These are phyloP conservation scores for Cicer judaicum DNA, from an alignment of 306 rosid species.

Conservation along the genomic window DNA sequence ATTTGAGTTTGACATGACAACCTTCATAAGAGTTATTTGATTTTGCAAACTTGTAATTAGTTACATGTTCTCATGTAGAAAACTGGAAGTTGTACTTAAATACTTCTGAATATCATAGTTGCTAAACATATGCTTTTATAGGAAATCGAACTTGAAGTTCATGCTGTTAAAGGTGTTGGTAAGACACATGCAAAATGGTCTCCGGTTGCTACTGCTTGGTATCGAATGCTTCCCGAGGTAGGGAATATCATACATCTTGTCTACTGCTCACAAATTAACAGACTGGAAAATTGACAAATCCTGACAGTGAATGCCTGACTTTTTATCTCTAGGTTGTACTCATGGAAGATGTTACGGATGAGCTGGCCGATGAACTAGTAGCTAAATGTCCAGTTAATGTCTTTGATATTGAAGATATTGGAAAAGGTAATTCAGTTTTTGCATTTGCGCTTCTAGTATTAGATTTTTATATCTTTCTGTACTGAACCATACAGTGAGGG, in stretches of 20 bases:
- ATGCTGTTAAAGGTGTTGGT: conserved; percentile 96
- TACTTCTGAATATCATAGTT: not conserved
- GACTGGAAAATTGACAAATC: conserved; percentile 8
- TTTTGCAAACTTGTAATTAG: conserved; percentile 26
- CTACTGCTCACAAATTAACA: conserved; percentile 16
- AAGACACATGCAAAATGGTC: conserved; percentile 98
- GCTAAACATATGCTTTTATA: conserved; percentile 41
- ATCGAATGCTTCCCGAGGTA: conserved; percentile 98
- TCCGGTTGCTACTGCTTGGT: conserved; percentile 97
- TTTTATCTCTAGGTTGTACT: conserved; percentile 64
- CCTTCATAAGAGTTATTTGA: not conserved
- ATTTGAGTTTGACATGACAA: not conserved
- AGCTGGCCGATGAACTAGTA: conserved; percentile 72
- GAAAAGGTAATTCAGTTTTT: conserved; percentile 60
- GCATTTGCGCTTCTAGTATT: conserved; percentile 4
- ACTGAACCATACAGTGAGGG: conserved; percentile 5
- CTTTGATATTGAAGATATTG: conserved; percentile 92
- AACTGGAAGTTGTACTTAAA: conserved; percentile 1
- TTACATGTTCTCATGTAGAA: conserved; percentile 26
- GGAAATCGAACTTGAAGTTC: conserved; percentile 98
- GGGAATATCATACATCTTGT: conserved; percentile 22
- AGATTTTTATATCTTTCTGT: conserved; percentile 29
- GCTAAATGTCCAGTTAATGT: conserved; percentile 75
- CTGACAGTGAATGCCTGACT: conserved; percentile 18
- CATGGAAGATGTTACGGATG: conserved; percentile 62